A percentile compares a stretch with the other conserved stretches of the same genome.
phyloP scores from a whole-genome alignment of 2,329 filamentous ascomycete genomes.

The Metarhizium robertsii region DNA sequence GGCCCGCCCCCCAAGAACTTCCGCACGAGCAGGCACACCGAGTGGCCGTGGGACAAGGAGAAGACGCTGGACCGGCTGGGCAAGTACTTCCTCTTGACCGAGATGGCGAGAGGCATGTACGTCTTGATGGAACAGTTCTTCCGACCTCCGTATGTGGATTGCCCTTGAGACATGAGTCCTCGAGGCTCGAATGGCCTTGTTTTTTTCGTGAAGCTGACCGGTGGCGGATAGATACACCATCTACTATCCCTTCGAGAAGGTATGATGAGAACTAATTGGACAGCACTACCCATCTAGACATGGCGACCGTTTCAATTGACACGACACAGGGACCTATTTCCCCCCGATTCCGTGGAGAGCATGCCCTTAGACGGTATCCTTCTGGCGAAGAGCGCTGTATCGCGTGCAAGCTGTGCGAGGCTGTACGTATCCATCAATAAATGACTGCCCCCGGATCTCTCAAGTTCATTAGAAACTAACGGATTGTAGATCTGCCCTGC shows the following conservation, averaged over 20 bases:
- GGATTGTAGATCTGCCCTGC: slow-evolving; percentile 71
- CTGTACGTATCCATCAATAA: slow-evolving; percentile 34
- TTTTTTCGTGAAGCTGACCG: slow-evolving; percentile 1
- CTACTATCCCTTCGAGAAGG: slow-evolving; percentile 97
- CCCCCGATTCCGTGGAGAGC: slow-evolving; percentile 94
- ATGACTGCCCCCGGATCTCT: neutral
- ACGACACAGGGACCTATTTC: slow-evolving; percentile 74
- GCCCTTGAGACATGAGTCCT: neutral
- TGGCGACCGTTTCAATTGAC: slow-evolving; percentile 10
- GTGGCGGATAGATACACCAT: slow-evolving; percentile 73
- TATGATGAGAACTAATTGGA: slow-evolving; percentile 20
- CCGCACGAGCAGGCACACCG: slow-evolving; percentile 60
- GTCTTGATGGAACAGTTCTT: slow-evolving; percentile 97
- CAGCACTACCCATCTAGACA: neutral
- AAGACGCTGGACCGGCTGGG: slow-evolving; percentile 72
- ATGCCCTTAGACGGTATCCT: slow-evolving; percentile 91
- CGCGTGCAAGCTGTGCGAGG: slow-evolving; percentile 98
- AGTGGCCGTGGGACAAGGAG: slow-evolving; percentile 76
- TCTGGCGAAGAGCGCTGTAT: slow-evolving; percentile 98
- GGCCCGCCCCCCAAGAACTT: slow-evolving; percentile 76
- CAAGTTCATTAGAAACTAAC: neutral
- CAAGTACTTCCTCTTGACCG: slow-evolving; percentile 90
- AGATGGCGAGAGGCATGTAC: slow-evolving; percentile 98
- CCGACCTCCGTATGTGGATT: slow-evolving; percentile 75
- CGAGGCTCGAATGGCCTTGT: neutral